phyloP scores from a whole-genome alignment of 176 grass and related monocot genomes.

The Tillandsia fasciculata region DNA sequence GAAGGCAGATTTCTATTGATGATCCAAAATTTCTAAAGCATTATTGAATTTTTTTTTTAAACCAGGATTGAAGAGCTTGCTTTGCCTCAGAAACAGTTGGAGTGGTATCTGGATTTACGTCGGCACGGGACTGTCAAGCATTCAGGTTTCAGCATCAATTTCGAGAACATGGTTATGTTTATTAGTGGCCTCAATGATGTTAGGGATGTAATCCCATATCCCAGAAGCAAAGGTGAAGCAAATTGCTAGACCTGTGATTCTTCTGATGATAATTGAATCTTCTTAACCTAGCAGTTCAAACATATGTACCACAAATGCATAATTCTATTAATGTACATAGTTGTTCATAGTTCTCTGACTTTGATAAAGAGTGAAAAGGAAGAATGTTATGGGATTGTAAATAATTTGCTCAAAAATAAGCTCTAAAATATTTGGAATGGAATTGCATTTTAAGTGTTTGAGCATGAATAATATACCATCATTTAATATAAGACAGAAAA shows the following conservation, averaged over 20 bases:
- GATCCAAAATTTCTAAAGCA: neutral
- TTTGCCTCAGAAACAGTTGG: slow-evolving; percentile 29
- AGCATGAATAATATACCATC: too few species aligned
- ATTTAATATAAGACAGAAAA: too few species aligned
- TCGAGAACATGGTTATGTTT: slow-evolving; percentile 36
- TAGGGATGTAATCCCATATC: slow-evolving; percentile 32
- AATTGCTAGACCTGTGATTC: slow-evolving; percentile 24
- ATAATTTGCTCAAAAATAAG: too few species aligned
- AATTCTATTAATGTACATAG: too few species aligned
- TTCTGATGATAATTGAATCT: too few species aligned
- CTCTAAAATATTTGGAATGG: too few species aligned
- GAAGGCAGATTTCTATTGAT: neutral
- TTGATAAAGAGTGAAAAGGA: too few species aligned
- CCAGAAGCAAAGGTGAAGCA: slow-evolving; percentile 25
- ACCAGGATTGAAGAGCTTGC: slow-evolving; percentile 39
- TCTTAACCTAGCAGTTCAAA: too few species aligned
- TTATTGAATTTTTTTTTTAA: neutral
- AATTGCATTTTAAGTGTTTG: too few species aligned
- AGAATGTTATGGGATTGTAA: too few species aligned
- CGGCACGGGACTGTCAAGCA: slow-evolving; percentile 51
- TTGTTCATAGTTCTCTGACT: too few species aligned
- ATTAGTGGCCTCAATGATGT: slow-evolving; percentile 31
- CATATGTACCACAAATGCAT: too few species aligned
- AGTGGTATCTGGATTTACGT: slow-evolving; percentile 56
- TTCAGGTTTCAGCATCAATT: slow-evolving; percentile 45